A percentile compares a stretch with the other conserved stretches of the same genome.
Evolutionary conservation across 768 basidiomycete genomes (phyloP).

Genomic region (Auriscalpium orientale): DNA sequence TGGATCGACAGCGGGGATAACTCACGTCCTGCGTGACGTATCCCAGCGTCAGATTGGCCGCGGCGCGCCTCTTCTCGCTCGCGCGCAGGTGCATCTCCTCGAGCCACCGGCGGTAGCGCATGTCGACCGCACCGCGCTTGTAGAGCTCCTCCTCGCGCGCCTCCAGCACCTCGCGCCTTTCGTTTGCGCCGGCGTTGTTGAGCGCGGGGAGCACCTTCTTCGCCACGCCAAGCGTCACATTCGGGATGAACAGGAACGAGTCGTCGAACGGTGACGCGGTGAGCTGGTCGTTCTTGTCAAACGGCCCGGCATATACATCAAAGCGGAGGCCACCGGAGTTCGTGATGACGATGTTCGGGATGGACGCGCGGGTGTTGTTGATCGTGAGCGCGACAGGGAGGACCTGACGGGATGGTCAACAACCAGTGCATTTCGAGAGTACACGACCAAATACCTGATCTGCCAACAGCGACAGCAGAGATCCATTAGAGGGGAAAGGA

Average conservation of each 20-base stretch:
- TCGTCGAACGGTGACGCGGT: conserved; percentile 67
- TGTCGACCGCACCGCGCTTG: conserved; percentile 42
- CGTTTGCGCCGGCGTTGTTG: conserved; percentile 38
- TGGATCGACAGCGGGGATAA: not conserved
- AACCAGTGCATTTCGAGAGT: conserved; percentile 2
- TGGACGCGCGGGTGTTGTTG: conserved; percentile 54
- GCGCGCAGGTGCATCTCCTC: conserved; percentile 41
- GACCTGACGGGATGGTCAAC: conserved; percentile 28
- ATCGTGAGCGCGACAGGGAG: conserved; percentile 47
- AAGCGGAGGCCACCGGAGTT: conserved; percentile 63
- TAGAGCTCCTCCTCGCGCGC: conserved; percentile 34
- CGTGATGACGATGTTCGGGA: conserved; percentile 57
- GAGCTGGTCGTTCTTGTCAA: conserved; percentile 77
- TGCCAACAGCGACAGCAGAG: conserved; percentile 52
- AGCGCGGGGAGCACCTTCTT: conserved; percentile 44
- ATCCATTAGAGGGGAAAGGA: conserved; percentile 55
- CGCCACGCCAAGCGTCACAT: conserved; percentile 44
- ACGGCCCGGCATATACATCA: conserved; percentile 58
- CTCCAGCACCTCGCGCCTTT: conserved; percentile 24
- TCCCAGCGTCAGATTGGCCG: conserved; percentile 54
- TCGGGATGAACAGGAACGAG: conserved; percentile 52
- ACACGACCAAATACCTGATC: conserved; percentile 27
- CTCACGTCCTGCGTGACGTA: conserved; percentile 69
- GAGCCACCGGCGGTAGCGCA: conserved; percentile 48
- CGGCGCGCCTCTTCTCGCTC: conserved; percentile 32